Evolutionary conservation across 73 alveolate species (phyloP).

Genomic region (Paraurostyla sp.): DNA sequence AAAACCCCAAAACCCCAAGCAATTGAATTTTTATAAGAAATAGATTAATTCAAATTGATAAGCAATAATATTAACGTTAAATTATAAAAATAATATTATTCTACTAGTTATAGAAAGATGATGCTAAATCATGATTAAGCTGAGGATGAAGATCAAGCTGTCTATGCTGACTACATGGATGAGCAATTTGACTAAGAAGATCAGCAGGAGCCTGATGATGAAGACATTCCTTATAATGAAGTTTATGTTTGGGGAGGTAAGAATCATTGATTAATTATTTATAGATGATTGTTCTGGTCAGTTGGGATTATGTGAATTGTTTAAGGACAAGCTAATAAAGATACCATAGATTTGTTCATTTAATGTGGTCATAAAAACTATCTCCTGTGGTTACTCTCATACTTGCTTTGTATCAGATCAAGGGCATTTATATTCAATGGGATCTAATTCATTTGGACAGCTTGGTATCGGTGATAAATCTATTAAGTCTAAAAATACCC

Average conservation of each 20-base stretch:
- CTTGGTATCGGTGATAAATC: constrained; percentile 23
- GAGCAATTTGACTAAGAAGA: not conserved
- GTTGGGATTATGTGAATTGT: constrained; percentile 73
- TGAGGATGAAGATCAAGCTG: too few species aligned
- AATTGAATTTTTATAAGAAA: too few species aligned
- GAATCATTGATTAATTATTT: not conserved
- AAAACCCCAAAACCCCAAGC: too few species aligned
- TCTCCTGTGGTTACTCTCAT: constrained; percentile 79
- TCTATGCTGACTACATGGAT: not conserved
- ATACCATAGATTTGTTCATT: constrained; percentile 73
- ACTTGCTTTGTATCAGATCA: constrained; percentile 57
- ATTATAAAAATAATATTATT: too few species aligned
- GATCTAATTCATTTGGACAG: constrained; percentile 42
- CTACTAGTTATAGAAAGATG: too few species aligned
- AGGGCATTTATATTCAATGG: constrained; percentile 70
- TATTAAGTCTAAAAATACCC: constrained; percentile 35
- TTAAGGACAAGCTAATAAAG: constrained; percentile 48
- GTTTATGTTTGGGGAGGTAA: constrained; percentile 75
- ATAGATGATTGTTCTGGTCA: constrained; percentile 55
- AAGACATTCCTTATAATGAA: constrained; percentile 53
- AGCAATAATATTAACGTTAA: too few species aligned
- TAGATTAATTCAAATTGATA: too few species aligned
- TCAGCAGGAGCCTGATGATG: not conserved
- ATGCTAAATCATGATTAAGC: too few species aligned
- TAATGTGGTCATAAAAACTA: constrained; percentile 62